phyloP scores from a whole-genome alignment of 129 eudicot species.

The Logfia minima region DNA sequence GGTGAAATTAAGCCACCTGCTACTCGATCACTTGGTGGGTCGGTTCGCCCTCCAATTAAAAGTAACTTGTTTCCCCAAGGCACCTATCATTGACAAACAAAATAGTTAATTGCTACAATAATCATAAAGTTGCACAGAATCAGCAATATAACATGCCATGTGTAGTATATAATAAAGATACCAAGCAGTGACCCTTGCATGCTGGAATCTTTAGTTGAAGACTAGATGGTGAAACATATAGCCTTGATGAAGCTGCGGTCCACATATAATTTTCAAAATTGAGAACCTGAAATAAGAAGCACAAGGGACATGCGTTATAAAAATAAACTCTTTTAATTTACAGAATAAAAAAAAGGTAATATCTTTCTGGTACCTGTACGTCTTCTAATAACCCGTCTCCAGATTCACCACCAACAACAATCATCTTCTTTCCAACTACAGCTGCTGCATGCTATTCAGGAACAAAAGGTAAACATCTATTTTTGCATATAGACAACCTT shows the following conservation, averaged over 20 bases:
- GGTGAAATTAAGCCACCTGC: slow-evolving; percentile 54
- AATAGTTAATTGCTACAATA: not conserved
- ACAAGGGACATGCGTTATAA: not conserved
- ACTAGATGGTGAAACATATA: slow-evolving; percentile 90
- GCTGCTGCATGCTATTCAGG: slow-evolving; percentile 90
- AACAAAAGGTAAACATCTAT: slow-evolving; percentile 25
- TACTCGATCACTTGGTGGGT: slow-evolving; percentile 71
- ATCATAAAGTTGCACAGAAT: not conserved
- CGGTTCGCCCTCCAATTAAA: slow-evolving; percentile 84
- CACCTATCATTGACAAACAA: slow-evolving; percentile 44
- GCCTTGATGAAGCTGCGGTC: slow-evolving; percentile 86
- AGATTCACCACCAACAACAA: slow-evolving; percentile 97
- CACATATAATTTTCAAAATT: slow-evolving; percentile 78
- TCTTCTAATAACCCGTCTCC: slow-evolving; percentile 77
- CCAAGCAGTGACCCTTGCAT: slow-evolving; percentile 97
- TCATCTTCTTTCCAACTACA: slow-evolving; percentile 92
- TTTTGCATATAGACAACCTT: not conserved
- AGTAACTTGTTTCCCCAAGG: slow-evolving; percentile 96
- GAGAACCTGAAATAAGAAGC: slow-evolving; percentile 58
- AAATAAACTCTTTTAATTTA: not conserved
- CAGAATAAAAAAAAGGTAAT: slow-evolving; percentile 5
- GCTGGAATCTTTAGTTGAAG: slow-evolving; percentile 92
- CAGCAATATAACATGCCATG: not conserved
- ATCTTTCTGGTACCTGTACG: slow-evolving; percentile 61
- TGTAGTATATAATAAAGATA: slow-evolving; percentile 23